Evolutionary conservation across 345 rosid genomes (phyloP).

Genomic region (Moricandia moricandioides): DNA sequence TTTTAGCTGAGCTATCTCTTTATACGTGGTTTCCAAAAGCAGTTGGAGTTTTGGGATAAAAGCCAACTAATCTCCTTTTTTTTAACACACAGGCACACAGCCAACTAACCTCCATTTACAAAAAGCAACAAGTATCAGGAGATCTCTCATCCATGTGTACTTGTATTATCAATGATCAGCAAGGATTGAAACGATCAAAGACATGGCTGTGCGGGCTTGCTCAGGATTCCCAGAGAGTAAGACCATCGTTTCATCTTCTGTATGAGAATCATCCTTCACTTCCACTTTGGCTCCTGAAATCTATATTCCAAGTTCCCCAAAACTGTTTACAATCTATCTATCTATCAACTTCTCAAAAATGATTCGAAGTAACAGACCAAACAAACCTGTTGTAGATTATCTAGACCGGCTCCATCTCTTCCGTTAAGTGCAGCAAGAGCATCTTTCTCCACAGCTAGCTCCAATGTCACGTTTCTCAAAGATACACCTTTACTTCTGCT

Average conservation of each 20-base stretch:
- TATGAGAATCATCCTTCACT: slow-evolving; percentile 51
- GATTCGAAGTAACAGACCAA: not conserved
- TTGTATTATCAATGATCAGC: slow-evolving; percentile 17
- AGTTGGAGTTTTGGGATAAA: too few relatives aligned
- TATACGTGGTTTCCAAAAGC: too few relatives aligned
- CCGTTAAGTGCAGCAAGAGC: slow-evolving; percentile 51
- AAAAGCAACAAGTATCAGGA: not conserved
- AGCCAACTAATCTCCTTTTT: too few relatives aligned
- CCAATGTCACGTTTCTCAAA: slow-evolving; percentile 51
- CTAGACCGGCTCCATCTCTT: slow-evolving; percentile 53
- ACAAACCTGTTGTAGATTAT: slow-evolving; percentile 56
- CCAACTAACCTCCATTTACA: not conserved
- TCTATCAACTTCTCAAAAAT: not conserved
- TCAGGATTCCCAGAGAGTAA: slow-evolving; percentile 61
- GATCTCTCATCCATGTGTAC: not conserved
- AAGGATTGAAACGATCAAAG: slow-evolving; percentile 42
- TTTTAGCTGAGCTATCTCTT: too few relatives aligned
- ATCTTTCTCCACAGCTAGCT: slow-evolving; percentile 45
- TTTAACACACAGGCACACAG: too few relatives aligned
- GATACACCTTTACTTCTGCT: slow-evolving; percentile 43
- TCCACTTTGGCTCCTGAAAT: slow-evolving; percentile 61
- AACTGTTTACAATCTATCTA: not conserved
- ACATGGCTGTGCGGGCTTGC: slow-evolving; percentile 49
- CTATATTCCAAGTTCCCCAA: slow-evolving; percentile 26
- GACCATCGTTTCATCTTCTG: slow-evolving; percentile 44